Evolutionary conservation across 2,329 filamentous ascomycete genomes (phyloP).

Genomic region (Didymella keratinophila): DNA sequence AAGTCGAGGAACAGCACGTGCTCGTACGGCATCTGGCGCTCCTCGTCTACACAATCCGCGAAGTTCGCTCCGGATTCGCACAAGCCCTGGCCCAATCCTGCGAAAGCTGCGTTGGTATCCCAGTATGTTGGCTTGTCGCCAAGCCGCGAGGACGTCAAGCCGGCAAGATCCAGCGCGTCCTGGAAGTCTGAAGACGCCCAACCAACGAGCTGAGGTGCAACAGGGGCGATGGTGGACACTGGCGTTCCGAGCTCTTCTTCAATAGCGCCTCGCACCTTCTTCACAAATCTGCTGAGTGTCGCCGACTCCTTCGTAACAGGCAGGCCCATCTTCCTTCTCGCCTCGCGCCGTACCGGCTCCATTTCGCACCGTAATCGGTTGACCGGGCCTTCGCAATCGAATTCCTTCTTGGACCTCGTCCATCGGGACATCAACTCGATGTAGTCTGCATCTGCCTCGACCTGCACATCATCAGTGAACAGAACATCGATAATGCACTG

Average conservation of each 20-base stretch:
- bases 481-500: neutral
- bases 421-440: slow-evolving; percentile 35
- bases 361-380: slow-evolving; percentile 15
- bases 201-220: slow-evolving; percentile 24
- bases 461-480: slow-evolving; percentile 7
- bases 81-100: slow-evolving; percentile 26
- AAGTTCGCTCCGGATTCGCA: slow-evolving; percentile 23
- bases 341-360: slow-evolving; percentile 14
- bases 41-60: slow-evolving; percentile 16
- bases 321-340: slow-evolving; percentile 21
- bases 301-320: slow-evolving; percentile 26
- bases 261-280: slow-evolving; percentile 25
- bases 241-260: slow-evolving; percentile 24
- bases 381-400: slow-evolving; percentile 16
- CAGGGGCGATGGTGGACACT: slow-evolving; percentile 28
- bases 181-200: slow-evolving; percentile 27
- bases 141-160: slow-evolving; percentile 22
- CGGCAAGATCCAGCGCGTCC: slow-evolving; percentile 27
- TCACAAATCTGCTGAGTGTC: slow-evolving; percentile 29
- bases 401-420: slow-evolving; percentile 20
- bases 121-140: slow-evolving; percentile 15
- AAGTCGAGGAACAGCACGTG: slow-evolving; percentile 38
- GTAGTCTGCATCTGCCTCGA: slow-evolving; percentile 33
- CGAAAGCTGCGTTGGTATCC: slow-evolving; percentile 34
- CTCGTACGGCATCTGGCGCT: slow-evolving; percentile 17